Conservation (phyloP, 2,329 filamentous ascomycete species). For the Zymoseptoria brevis region DNA sequence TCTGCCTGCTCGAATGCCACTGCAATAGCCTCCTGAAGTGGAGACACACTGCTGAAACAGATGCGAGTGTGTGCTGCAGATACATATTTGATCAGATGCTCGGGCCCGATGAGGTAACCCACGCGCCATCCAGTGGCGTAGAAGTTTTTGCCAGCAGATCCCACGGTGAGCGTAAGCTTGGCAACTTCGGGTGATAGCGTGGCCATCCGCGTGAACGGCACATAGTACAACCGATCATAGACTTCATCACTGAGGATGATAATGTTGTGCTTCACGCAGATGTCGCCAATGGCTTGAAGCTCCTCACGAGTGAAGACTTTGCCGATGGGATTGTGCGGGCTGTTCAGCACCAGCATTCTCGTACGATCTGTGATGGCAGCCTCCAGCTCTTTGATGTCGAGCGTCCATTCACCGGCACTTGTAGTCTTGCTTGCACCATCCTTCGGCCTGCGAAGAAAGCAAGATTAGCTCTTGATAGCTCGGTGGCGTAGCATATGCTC, state of each 20-base stretch:
- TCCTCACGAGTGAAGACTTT: slow-evolving; percentile 87
- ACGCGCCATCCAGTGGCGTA: slow-evolving; percentile 97
- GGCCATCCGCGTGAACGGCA: slow-evolving; percentile 85
- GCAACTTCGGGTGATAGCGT: slow-evolving; percentile 87
- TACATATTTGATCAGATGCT: slow-evolving; percentile 84
- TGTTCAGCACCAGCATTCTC: slow-evolving; percentile 92
- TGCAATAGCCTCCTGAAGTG: slow-evolving; percentile 86
- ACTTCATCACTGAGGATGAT: slow-evolving; percentile 63
- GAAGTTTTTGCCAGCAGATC: slow-evolving; percentile 95
- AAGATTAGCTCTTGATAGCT: not conserved
- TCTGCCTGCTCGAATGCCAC: slow-evolving; percentile 92
- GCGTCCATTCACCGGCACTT: slow-evolving; percentile 77
- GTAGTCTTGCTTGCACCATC: slow-evolving; percentile 72
- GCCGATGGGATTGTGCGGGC: slow-evolving; percentile 88
- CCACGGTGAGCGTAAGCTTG: slow-evolving; percentile 81
- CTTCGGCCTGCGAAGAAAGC: slow-evolving; percentile 45
- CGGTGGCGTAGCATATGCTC: not conserved
- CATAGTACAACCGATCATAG: slow-evolving; percentile 92
- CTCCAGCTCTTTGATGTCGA: slow-evolving; percentile 78
- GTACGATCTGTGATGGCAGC: slow-evolving; percentile 74
- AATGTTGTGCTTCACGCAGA: slow-evolving; percentile 88
- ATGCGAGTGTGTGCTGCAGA: slow-evolving; percentile 90
- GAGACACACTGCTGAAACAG: slow-evolving; percentile 89
- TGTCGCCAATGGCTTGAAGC: slow-evolving; percentile 71
- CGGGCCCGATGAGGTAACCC: slow-evolving; percentile 85